Base-by-base conservation (phyloP, 208 protist species). In the Histomonas meleagridis region DNA sequence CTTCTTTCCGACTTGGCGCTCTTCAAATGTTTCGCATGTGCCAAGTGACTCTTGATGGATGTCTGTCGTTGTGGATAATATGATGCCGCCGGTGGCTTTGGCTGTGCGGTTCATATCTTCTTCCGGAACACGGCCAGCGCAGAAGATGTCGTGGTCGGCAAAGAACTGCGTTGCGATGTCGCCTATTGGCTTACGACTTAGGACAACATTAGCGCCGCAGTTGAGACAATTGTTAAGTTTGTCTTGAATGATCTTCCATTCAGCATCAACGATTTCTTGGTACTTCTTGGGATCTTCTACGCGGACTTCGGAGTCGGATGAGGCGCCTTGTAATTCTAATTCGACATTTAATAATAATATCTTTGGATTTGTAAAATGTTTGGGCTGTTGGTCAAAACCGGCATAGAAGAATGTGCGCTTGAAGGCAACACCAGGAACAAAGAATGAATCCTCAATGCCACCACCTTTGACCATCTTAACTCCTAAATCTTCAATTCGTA, bases 91-190 rank as follows among this genome's bases (percentile, higher is more conserved):
- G 38, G 97, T 99, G 51, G 98, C 98, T 93, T 98, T 96, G 53
- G 95, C 95, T 26, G 99, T 97, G 86, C 98, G 93, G 26, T 94
- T 93, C 26, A 97, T 49, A 92, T 97, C 98, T 92, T 98, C 98
- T 23, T 97, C 95, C 35, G 97, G 92, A 12, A 99, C 98, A 92
- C 99, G 97, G 60, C 99, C 99, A 46, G 98, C 98, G 95, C 98
- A 99, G 95, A 99, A 99, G 78, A 99, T 96, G 91, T 97, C 96
- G 78, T 96, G 94, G 94, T 99, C 98, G n/a, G 98, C 98, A 95
- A 99, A 99, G 96, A 98, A 99, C 95, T 99, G 98, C 55, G 99
- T 99, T 0, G 98, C 99, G 46, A 99, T 94, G 95, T 99, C 99
- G 92, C 99, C 99, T 94, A 99, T 99, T 38, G 98, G 96, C 43